These are phyloP conservation scores for Stachybotrys chlorohalonatus DNA, from an alignment of 2,329 filamentous ascomycete genomes.

Conservation along the genomic window DNA sequence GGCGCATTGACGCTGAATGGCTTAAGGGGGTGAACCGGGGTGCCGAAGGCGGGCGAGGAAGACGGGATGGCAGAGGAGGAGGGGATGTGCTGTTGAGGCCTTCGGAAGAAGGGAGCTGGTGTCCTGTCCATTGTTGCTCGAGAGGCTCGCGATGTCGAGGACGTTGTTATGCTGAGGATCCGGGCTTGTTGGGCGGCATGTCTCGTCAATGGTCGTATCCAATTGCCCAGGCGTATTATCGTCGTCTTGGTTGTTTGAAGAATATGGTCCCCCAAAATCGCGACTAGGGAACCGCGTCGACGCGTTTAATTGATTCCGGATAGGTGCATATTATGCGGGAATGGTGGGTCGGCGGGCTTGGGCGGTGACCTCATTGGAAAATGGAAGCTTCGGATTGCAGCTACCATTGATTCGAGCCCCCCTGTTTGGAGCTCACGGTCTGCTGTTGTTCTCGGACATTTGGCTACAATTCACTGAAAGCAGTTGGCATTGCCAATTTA, in stretches of 20 bases:
- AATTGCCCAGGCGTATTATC: background rate
- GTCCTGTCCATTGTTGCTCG: constrained; percentile 25
- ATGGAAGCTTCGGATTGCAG: background rate
- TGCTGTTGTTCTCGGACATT: background rate
- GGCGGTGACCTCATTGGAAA: constrained; percentile 21
- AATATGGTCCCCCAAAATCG: background rate
- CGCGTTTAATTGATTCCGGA: constrained; percentile 28
- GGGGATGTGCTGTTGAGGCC: constrained; percentile 19
- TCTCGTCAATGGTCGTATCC: background rate
- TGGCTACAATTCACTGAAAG: constrained; percentile 2
- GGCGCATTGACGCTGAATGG: constrained; percentile 46
- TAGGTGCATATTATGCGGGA: constrained; percentile 15
- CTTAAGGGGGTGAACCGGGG: constrained; percentile 69
- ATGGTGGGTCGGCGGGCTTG: background rate
- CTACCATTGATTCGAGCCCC: background rate
- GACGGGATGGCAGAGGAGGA: constrained; percentile 62
- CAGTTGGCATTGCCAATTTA: constrained; percentile 2
- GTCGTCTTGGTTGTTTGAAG: too few species aligned
- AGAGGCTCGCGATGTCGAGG: too few species aligned
- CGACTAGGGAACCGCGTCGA: constrained; percentile 19
- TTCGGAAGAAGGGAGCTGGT: constrained; percentile 28
- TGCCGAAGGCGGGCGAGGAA: constrained; percentile 84
- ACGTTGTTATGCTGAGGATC: too few species aligned
- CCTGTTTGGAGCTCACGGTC: background rate
- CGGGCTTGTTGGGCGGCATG: background rate